phyloP scores from a whole-genome alignment of 768 basidiomycete genomes.

The Phylloporus sp. region DNA sequence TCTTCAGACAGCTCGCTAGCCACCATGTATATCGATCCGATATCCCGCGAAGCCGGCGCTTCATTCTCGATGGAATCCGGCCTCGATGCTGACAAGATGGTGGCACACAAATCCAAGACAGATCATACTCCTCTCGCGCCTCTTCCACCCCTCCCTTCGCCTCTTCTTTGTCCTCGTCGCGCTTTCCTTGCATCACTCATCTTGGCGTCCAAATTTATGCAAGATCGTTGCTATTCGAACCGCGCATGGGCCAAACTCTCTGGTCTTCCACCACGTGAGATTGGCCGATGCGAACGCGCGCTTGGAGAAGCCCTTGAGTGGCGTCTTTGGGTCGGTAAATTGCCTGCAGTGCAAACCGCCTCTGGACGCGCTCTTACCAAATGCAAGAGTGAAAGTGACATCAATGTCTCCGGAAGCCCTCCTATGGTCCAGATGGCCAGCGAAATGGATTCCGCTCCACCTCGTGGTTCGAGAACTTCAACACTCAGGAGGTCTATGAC shows the following conservation, averaged over 20 bases:
- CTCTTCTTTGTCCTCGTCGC: conserved; percentile 82
- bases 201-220: conserved; percentile 86
- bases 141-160: conserved; percentile 57
- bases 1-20: conserved; percentile 31
- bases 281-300: conserved; percentile 83
- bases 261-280: conserved; percentile 81
- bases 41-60: conserved; percentile 13
- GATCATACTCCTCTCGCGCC: conserved; percentile 25
- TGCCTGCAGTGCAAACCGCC: conserved; percentile 34
- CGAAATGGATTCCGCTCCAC: conserved; percentile 1
- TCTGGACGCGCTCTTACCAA: conserved; percentile 40
- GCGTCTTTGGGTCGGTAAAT: conserved; percentile 91
- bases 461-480: conserved; percentile 12
- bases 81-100: conserved; percentile 8
- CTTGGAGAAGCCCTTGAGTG: conserved; percentile 83
- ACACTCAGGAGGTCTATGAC: conserved; percentile 41
- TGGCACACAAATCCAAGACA: conserved; percentile 9
- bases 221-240: conserved; percentile 92
- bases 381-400: conserved; percentile 47
- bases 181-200: conserved; percentile 87
- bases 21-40: conserved; percentile 41
- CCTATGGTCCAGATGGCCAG: background rate
- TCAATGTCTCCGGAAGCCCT: conserved; percentile 12
- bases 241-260: conserved; percentile 92
- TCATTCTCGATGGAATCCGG: conserved; percentile 17